These are phyloP conservation scores for Crepidotus variabilis DNA, from an alignment of 768 basidiomycete species.

Conservation along the genomic window DNA sequence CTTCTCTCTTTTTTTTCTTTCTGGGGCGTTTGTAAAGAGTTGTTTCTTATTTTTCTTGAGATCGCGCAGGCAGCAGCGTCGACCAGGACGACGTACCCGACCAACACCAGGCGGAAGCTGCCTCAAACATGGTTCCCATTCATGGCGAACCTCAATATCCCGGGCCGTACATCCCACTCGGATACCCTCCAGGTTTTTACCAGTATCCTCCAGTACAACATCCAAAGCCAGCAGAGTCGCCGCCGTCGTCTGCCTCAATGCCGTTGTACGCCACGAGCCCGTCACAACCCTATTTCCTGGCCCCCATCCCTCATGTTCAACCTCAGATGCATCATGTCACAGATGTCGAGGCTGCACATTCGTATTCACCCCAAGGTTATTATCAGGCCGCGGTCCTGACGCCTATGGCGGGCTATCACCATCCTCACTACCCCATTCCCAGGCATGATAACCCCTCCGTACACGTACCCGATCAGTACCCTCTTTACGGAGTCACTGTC, in stretches of 20 bases:
- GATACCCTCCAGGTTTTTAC: constrained; percentile 53
- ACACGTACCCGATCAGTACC: constrained; percentile 21
- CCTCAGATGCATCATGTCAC: constrained; percentile 31
- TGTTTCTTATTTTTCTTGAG: constrained; percentile 46
- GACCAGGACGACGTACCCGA: constrained; percentile 38
- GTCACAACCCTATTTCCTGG: constrained; percentile 39
- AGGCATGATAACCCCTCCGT: constrained; percentile 25
- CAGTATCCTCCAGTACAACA: constrained; percentile 47
- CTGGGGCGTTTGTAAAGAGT: constrained; percentile 13
- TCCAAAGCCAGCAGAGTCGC: constrained; percentile 49
- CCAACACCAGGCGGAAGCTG: constrained; percentile 30
- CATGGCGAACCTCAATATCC: constrained; percentile 43
- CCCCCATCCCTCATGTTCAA: constrained; percentile 37
- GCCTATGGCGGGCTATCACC: constrained; percentile 16
- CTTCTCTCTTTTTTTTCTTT: constrained; percentile 10
- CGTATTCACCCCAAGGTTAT: constrained; percentile 17
- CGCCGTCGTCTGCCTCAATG: constrained; percentile 18
- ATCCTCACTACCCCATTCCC: constrained; percentile 26
- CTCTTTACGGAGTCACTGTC: constrained; percentile 14
- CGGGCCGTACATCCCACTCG: constrained; percentile 47
- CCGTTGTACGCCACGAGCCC: neutral
- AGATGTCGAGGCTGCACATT: constrained; percentile 34
- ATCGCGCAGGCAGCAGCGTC: constrained; percentile 55
- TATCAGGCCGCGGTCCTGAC: constrained; percentile 19
- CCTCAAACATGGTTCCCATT: constrained; percentile 36